phyloP scores from a whole-genome alignment of 2,329 filamentous ascomycete genomes.

The Rosellinia necatrix region DNA sequence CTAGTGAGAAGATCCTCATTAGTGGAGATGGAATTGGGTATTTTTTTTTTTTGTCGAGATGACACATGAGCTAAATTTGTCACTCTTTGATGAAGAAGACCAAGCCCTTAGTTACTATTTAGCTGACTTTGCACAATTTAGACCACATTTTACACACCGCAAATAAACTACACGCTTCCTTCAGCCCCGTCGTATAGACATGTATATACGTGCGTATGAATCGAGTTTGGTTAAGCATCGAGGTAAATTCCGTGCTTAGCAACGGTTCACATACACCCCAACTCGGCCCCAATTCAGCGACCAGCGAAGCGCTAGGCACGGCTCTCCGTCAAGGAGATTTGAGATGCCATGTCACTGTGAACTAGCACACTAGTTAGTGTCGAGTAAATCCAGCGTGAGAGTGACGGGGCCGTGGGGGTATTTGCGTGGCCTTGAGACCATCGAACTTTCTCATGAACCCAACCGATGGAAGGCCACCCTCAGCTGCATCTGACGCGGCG shows the following conservation, averaged over 20 bases:
- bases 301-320: slow-evolving; percentile 3
- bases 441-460: neutral
- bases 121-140: slow-evolving; percentile 2
- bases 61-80: slow-evolving; percentile 9
- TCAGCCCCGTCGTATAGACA: neutral
- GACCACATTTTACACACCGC: neutral
- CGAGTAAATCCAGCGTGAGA: neutral
- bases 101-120: slow-evolving; percentile 3
- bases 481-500: neutral
- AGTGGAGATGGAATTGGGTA: neutral
- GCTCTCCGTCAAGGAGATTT: neutral
- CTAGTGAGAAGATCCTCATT: slow-evolving; percentile 22
- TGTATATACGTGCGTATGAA: neutral
- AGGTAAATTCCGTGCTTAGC: too few species aligned
- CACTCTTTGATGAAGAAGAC: neutral
- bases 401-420: neutral
- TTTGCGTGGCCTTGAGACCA: neutral
- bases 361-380: neutral
- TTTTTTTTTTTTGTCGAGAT: neutral
- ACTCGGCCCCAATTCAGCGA: too few species aligned
- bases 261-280: too few species aligned
- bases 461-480: neutral
- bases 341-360: slow-evolving; percentile 6
- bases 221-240: neutral
- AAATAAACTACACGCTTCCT: neutral